Conservation (phyloP, 164 flowering plant species). For the Stephania yunnanensis region DNA sequence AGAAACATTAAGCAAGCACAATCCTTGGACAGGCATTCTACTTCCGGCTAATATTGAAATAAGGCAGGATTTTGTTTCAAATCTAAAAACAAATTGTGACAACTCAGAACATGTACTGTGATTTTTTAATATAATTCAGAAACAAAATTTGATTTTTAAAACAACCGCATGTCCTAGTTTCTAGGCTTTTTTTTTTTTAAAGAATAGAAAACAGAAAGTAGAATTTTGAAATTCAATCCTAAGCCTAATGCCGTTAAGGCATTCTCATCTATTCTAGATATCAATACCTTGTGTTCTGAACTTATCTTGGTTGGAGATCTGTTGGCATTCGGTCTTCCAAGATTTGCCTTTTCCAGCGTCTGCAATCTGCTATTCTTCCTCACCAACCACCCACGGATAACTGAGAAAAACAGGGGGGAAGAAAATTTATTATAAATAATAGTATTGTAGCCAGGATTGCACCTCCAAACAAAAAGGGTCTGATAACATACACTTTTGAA, state of each 20-base stretch:
- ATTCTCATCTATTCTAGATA: neutral
- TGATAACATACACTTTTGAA: constrained; percentile 26
- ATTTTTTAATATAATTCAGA: too few relatives aligned
- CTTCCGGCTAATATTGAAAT: too few relatives aligned
- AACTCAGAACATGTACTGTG: too few relatives aligned
- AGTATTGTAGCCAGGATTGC: neutral
- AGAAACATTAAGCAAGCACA: too few relatives aligned
- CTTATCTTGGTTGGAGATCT: constrained; percentile 12
- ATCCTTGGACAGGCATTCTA: too few relatives aligned
- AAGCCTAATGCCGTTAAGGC: neutral
- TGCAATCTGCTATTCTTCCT: constrained; percentile 35
- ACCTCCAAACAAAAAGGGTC: neutral
- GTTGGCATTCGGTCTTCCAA: constrained; percentile 20
- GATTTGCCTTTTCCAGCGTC: constrained; percentile 18
- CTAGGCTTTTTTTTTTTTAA: too few relatives aligned
- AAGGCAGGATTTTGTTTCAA: too few relatives aligned
- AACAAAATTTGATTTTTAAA: too few relatives aligned
- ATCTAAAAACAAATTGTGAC: too few relatives aligned
- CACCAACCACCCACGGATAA: constrained; percentile 66
- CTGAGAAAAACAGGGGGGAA: constrained; percentile 28
- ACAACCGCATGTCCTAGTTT: too few relatives aligned
- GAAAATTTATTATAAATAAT: neutral
- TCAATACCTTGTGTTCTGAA: constrained; percentile 39
- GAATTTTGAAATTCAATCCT: neutral
- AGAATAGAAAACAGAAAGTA: too few relatives aligned